Evolutionary conservation across 495 filamentous ascomycete species (phyloP).

Genomic region (Aspergillus campestris): DNA sequence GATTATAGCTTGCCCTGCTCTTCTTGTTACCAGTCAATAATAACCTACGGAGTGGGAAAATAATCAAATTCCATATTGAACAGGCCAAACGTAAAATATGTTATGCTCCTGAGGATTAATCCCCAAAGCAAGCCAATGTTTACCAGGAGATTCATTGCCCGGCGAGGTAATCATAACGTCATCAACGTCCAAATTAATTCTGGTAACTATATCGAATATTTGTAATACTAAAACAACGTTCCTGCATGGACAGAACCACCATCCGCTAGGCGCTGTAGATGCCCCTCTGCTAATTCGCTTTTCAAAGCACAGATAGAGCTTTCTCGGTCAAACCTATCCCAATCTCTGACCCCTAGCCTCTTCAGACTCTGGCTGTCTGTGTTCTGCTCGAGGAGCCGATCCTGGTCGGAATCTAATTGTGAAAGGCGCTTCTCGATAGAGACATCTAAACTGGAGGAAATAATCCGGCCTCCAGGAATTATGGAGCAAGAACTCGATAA

Average conservation of each 20-base stretch:
- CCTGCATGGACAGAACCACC: constrained; percentile 40
- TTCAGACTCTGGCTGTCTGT: constrained; percentile 48
- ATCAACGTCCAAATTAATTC: too few species aligned
- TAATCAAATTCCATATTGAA: neutral
- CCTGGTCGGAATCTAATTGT: constrained; percentile 47
- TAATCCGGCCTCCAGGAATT: constrained; percentile 41
- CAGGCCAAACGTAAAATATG: neutral
- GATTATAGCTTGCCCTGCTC: neutral
- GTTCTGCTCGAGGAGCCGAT: constrained; percentile 45
- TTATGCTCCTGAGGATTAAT: too few species aligned
- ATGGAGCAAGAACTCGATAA: constrained; percentile 43
- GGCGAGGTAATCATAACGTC: too few species aligned
- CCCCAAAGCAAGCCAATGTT: too few species aligned
- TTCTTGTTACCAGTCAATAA: neutral
- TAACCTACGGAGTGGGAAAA: neutral
- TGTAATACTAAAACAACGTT: constrained; percentile 29
- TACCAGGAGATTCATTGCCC: too few species aligned
- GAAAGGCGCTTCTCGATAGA: constrained; percentile 38
- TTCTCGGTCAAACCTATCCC: constrained; percentile 52
- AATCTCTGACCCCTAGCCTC: constrained; percentile 44
- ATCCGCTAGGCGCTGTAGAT: constrained; percentile 48
- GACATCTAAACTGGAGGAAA: constrained; percentile 31
- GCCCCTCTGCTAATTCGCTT: constrained; percentile 54
- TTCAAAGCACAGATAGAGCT: constrained; percentile 49
- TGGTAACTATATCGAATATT: neutral